Conservation (phyloP, 257 asterid genomes). For the Jaltomata sinuosa region DNA sequence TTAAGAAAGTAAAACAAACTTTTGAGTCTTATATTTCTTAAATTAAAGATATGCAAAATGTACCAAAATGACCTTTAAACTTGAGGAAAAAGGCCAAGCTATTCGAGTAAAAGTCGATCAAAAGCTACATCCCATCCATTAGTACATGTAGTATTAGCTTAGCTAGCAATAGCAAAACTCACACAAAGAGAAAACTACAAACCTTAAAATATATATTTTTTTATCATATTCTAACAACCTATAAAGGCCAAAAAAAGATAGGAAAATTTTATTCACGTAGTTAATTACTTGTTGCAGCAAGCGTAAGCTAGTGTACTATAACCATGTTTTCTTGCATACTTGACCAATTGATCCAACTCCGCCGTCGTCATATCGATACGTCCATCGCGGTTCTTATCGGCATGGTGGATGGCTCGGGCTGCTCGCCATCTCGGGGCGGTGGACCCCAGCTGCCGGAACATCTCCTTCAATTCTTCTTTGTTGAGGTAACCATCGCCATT, state of each 20-base stretch:
- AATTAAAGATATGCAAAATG: too few species aligned
- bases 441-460: background rate
- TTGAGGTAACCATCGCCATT: background rate
- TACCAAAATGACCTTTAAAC: too few species aligned
- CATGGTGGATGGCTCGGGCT: background rate
- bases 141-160: background rate
- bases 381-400: slow-evolving; percentile 6
- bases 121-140: background rate
- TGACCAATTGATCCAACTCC: background rate
- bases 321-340: slow-evolving; percentile 2
- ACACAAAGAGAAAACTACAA: background rate
- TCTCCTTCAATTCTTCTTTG: slow-evolving; percentile 1
- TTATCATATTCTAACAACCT: background rate
- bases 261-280: background rate
- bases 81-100: background rate
- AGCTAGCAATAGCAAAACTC: background rate
- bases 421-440: slow-evolving; percentile 7
- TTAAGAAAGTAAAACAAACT: too few species aligned
- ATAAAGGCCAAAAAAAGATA: background rate
- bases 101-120: too few species aligned
- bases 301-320: background rate
- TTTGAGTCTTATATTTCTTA: too few species aligned
- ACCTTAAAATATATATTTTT: background rate
- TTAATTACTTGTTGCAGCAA: background rate
- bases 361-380: background rate